Evolutionary conservation across 2,329 filamentous ascomycete species (phyloP).

Genomic region (Penicillium griseofulvum): DNA sequence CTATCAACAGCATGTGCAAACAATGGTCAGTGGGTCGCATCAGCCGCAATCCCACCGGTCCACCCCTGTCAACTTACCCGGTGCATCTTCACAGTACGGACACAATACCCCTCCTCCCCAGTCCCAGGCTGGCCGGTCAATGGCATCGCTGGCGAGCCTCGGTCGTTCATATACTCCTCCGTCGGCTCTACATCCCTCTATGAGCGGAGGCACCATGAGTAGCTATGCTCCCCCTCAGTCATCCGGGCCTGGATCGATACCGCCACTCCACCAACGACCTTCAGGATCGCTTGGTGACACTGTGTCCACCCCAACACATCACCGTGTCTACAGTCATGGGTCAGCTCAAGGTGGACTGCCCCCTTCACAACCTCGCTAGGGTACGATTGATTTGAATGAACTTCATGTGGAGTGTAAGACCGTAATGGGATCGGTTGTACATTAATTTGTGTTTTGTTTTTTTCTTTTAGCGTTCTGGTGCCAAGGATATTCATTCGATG

Average conservation of each 20-base stretch:
- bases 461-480: conserved; percentile 1
- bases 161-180: conserved; percentile 43
- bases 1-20: conserved; percentile 41
- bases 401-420: not conserved
- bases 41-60: conserved; percentile 35
- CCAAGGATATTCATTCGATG: conserved; percentile 6
- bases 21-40: conserved; percentile 38
- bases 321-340: conserved; percentile 41
- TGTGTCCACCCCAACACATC: conserved; percentile 28
- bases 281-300: conserved; percentile 25
- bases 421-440: not conserved
- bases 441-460: conserved; percentile 1
- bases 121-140: conserved; percentile 26
- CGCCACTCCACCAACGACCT: conserved; percentile 30
- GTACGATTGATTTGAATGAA: not conserved
- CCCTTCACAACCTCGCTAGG: conserved; percentile 27
- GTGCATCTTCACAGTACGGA: conserved; percentile 29
- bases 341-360: conserved; percentile 30
- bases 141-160: conserved; percentile 28
- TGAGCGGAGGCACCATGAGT: conserved; percentile 27
- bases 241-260: conserved; percentile 22
- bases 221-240: conserved; percentile 29
- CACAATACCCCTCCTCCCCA: conserved; percentile 37
- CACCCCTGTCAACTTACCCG: conserved; percentile 28
- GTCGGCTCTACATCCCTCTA: conserved; percentile 29